A percentile compares a stretch with the other conserved stretches of the same genome.
These are phyloP conservation scores for Xerocomellus intermedius DNA, from an alignment of 768 basidiomycete species.

Conservation along the genomic window DNA sequence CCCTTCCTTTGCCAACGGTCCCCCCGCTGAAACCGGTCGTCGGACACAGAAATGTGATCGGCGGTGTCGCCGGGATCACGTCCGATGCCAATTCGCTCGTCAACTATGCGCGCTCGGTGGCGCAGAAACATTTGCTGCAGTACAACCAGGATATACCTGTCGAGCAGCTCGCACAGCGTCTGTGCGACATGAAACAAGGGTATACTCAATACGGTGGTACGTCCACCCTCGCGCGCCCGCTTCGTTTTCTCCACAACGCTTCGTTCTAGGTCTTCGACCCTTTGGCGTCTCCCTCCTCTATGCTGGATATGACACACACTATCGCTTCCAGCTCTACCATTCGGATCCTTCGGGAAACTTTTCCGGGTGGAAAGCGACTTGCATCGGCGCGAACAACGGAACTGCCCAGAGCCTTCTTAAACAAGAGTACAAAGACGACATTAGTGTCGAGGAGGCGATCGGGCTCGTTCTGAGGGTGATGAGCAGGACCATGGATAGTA, in stretches of 20 bases:
- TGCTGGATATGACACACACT: constrained; percentile 94
- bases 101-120: constrained; percentile 88
- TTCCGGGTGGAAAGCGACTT: constrained; percentile 97
- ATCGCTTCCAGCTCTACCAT: constrained; percentile 96
- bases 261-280: constrained; percentile 75
- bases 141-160: constrained; percentile 99
- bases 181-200: constrained; percentile 98
- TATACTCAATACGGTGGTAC: constrained; percentile 96
- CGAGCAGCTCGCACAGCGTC: constrained; percentile 86
- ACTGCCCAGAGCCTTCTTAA: constrained; percentile 93
- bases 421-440: constrained; percentile 98
- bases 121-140: constrained; percentile 81
- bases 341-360: constrained; percentile 99
- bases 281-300: constrained; percentile 98
- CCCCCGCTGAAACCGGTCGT: background rate
- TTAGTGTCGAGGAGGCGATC: constrained; percentile 87
- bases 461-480: constrained; percentile 90
- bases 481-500: constrained; percentile 99
- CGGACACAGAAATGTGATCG: constrained; percentile 79
- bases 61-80: constrained; percentile 92
- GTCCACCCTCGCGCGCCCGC: constrained; percentile 10
- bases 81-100: constrained; percentile 98
- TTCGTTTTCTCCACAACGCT: background rate
- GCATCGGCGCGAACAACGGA: constrained; percentile 97
- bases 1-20: background rate